Percentiles rank a stretch among this genome's conserved stretches.
Conservation (phyloP, 441 rosid species). For the Populus hybrid region DNA sequence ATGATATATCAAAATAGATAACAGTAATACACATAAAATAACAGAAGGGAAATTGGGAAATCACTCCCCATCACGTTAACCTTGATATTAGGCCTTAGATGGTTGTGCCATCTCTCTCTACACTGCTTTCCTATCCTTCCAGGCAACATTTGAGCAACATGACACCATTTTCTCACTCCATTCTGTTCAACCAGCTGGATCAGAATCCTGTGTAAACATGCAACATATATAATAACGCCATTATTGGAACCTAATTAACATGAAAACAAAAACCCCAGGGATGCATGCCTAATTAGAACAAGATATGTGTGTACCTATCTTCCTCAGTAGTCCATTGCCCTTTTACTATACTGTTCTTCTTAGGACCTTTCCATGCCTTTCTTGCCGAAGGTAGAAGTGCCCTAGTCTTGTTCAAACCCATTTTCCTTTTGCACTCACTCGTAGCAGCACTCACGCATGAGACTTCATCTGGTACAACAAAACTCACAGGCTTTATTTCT, state of each 20-base stretch:
- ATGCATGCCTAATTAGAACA: neutral
- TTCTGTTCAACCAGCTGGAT: conserved; percentile 58
- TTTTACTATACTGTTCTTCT: conserved; percentile 59
- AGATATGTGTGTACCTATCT: conserved; percentile 60
- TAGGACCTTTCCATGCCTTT: conserved; percentile 47
- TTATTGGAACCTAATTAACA: neutral
- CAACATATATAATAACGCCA: neutral
- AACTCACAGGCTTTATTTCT: conserved; percentile 38
- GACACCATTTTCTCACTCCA: conserved; percentile 90
- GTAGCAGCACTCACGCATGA: conserved; percentile 45
- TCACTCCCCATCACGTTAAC: conserved; percentile 23
- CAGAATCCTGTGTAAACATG: conserved; percentile 39
- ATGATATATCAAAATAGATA: neutral
- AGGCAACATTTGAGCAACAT: conserved; percentile 76
- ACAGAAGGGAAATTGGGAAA: neutral
- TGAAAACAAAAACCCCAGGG: neutral
- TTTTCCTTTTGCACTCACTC: conserved; percentile 27
- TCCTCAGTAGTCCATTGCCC: conserved; percentile 88
- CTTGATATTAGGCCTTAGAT: conserved; percentile 86
- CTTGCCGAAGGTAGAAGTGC: conserved; percentile 25
- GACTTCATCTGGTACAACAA: conserved; percentile 53
- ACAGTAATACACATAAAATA: neutral
- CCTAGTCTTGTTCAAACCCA: conserved; percentile 30
- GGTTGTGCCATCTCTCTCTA: conserved; percentile 97
- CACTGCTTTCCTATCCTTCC: conserved; percentile 96